A percentile compares a stretch with the other conserved stretches of the same genome.
These are phyloP conservation scores for Cyclospora cayetanensis DNA, from an alignment of 169 alveolate genomes.

Conservation along the genomic window DNA sequence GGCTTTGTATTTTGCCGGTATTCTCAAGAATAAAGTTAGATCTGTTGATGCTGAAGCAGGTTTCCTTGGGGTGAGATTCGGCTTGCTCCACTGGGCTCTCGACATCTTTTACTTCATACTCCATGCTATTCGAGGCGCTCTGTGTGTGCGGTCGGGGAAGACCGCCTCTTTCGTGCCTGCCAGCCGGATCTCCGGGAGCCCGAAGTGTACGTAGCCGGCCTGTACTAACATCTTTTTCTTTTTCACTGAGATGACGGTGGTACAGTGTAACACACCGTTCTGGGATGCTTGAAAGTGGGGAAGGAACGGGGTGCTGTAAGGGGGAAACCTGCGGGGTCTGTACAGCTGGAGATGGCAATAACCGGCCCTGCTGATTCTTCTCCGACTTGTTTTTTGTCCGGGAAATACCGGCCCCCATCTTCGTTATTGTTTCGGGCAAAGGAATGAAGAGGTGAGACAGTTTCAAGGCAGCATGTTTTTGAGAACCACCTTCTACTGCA, in stretches of 20 bases:
- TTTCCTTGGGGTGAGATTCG: not conserved
- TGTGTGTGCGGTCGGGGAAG: slow-evolving; percentile 38
- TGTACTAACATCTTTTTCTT: not conserved
- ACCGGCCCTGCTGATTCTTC: slow-evolving; percentile 30
- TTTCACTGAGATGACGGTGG: not conserved
- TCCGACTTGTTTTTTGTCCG: slow-evolving; percentile 21
- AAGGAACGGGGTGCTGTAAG: not conserved
- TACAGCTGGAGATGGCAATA: slow-evolving; percentile 32
- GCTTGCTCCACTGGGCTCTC: not conserved
- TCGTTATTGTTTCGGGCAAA: not conserved
- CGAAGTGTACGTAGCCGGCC: slow-evolving; percentile 29
- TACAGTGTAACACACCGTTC: slow-evolving; percentile 45
- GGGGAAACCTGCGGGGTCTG: not conserved
- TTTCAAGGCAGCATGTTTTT: not conserved
- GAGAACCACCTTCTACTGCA: not conserved
- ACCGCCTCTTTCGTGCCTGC: not conserved
- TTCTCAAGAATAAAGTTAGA: slow-evolving; percentile 78
- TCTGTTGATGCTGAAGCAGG: slow-evolving; percentile 75
- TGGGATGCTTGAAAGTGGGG: not conserved
- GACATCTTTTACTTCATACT: not conserved
- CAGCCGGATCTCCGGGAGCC: slow-evolving; percentile 33
- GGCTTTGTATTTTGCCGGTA: slow-evolving; percentile 70
- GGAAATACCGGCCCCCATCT: slow-evolving; percentile 52
- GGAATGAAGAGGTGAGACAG: not conserved
- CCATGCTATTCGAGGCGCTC: not conserved